A percentile compares a stretch with the other conserved stretches of the same genome.
These are phyloP conservation scores for Boletus sp. DNA, from an alignment of 1,284 basidiomycete genomes.

Conservation along the genomic window DNA sequence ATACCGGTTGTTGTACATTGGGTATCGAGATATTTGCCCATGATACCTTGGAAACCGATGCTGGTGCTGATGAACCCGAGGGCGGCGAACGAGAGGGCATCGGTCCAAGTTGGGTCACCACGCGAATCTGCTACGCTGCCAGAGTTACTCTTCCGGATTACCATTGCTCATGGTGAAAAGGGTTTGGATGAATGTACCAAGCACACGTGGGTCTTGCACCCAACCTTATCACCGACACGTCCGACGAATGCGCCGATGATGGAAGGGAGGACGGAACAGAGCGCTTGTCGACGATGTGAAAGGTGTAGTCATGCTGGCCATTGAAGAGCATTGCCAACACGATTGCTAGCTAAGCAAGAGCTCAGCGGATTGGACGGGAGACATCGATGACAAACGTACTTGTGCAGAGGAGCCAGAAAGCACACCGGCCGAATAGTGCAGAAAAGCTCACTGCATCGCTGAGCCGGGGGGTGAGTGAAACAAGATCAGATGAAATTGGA, in stretches of 20 bases:
- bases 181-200: conserved; percentile 71
- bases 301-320: conserved; percentile 52
- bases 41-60: conserved; percentile 79
- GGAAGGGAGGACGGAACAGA: conserved; percentile 75
- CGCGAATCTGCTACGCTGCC: conserved; percentile 51
- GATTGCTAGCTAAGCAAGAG: conserved; percentile 48
- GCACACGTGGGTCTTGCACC: conserved; percentile 59
- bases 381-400: conserved; percentile 36
- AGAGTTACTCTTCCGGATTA: conserved; percentile 58
- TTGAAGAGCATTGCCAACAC: conserved; percentile 67
- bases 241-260: conserved; percentile 52
- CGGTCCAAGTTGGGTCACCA: conserved; percentile 68
- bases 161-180: conserved; percentile 68
- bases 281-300: conserved; percentile 78
- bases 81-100: conserved; percentile 61
- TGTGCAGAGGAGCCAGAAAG: conserved; percentile 79
- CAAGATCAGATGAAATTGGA: not conserved
- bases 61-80: conserved; percentile 77
- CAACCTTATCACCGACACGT: conserved; percentile 55
- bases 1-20: conserved; percentile 76
- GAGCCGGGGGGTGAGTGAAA: not conserved
- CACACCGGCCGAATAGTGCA: conserved; percentile 83
- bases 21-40: conserved; percentile 73
- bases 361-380: not conserved
- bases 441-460: conserved; percentile 77